Percentiles rank a stretch among this genome's conserved stretches.
These are phyloP conservation scores for Eurotiales sp. DNA, from an alignment of 2,329 filamentous ascomycete genomes.

Conservation along the genomic window DNA sequence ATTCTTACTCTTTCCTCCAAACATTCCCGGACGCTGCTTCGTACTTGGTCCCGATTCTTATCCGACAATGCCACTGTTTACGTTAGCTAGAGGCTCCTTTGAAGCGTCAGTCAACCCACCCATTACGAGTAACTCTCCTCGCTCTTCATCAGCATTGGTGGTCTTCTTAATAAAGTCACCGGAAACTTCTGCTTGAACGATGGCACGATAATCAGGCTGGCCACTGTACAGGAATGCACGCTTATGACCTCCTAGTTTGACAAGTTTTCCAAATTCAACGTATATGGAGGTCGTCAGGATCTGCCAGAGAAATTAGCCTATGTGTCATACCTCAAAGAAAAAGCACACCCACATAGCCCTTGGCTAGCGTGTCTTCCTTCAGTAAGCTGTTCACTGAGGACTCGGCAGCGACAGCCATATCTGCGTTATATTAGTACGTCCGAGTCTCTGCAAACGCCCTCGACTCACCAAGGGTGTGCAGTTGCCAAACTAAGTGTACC, in stretches of 20 bases:
- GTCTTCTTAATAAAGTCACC: slow-evolving; percentile 20
- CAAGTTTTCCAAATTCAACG: no score
- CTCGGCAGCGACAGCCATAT: slow-evolving; percentile 18
- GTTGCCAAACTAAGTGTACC: slow-evolving; percentile 35
- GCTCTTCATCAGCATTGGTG: slow-evolving; percentile 14
- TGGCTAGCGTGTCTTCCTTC: slow-evolving; percentile 22
- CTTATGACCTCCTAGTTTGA: slow-evolving; percentile 25
- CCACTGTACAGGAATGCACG: slow-evolving; percentile 22
- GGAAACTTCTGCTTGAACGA: slow-evolving; percentile 22
- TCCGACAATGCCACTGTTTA: no score
- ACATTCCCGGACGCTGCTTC: no score
- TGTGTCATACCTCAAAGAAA: slow-evolving; percentile 20
- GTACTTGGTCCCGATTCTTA: no score
- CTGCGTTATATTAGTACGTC: slow-evolving; percentile 16
- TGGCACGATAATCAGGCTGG: slow-evolving; percentile 19
- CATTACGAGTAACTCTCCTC: no score
- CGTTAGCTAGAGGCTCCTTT: no score
- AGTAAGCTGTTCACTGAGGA: slow-evolving; percentile 23
- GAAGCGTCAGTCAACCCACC: no score
- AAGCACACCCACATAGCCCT: slow-evolving; percentile 24
- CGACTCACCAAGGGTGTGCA: slow-evolving; percentile 22
- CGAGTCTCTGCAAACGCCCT: background rate
- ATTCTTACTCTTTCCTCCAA: no score
- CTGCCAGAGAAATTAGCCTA: no score
- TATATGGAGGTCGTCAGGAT: no score